Conservation (phyloP, 2,329 filamentous ascomycete species). For the Grosmannia penicillata region DNA sequence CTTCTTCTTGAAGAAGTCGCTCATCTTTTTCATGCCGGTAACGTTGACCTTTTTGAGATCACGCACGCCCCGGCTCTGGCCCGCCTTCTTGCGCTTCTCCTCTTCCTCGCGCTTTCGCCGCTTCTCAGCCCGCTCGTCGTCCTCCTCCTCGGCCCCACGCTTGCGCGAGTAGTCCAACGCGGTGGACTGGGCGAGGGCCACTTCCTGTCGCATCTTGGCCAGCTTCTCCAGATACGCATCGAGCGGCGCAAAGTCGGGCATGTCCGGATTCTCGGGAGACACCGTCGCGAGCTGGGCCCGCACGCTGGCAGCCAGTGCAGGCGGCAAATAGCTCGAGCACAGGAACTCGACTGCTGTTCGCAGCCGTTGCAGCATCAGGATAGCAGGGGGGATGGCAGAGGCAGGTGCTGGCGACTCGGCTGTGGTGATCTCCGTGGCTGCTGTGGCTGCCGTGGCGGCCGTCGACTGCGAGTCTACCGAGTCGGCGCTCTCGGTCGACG, state of each 20-base stretch:
- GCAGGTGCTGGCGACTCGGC: constrained; percentile 7
- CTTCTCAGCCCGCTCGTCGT: constrained; percentile 60
- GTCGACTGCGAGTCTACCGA: constrained; percentile 18
- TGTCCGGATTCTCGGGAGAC: neutral
- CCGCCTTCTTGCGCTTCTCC: constrained; percentile 66
- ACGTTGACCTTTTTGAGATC: constrained; percentile 83
- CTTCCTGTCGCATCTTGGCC: constrained; percentile 54
- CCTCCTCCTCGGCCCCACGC: constrained; percentile 44
- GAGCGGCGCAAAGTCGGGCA: constrained; percentile 54
- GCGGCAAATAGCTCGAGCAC: constrained; percentile 42
- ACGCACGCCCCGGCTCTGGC: constrained; percentile 60
- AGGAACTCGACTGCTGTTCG: constrained; percentile 52
- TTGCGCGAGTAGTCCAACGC: constrained; percentile 56
- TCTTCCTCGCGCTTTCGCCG: constrained; percentile 78
- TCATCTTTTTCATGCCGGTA: constrained; percentile 92
- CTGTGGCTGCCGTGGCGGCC: constrained; percentile 24
- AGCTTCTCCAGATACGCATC: constrained; percentile 55
- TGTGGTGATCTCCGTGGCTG: constrained; percentile 9
- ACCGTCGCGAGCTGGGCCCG: constrained; percentile 16
- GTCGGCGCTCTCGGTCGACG: constrained; percentile 20
- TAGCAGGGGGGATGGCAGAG: neutral
- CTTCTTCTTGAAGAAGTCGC: constrained; percentile 76
- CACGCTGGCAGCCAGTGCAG: constrained; percentile 23
- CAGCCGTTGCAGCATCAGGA: constrained; percentile 44
- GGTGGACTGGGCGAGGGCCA: constrained; percentile 50